phyloP scores from a whole-genome alignment of 257 asterid species.

The Cordia subcordata region DNA sequence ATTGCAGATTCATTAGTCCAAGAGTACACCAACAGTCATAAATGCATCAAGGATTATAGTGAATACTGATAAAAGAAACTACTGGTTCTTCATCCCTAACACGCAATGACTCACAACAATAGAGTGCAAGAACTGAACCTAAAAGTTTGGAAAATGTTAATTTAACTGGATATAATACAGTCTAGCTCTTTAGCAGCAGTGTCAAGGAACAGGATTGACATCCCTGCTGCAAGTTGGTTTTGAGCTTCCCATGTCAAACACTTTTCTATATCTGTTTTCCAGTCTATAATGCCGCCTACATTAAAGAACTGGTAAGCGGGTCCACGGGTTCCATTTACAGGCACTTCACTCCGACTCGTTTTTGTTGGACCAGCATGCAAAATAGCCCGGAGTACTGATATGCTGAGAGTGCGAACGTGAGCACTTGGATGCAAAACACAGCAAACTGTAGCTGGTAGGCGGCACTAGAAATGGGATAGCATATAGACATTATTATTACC shows the following conservation, averaged over 20 bases:
- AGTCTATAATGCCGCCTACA: slow-evolving; percentile 42
- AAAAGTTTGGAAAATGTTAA: too few relatives aligned
- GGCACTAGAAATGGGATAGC: slow-evolving; percentile 55
- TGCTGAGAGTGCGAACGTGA: slow-evolving; percentile 96
- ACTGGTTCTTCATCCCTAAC: too few relatives aligned
- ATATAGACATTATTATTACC: slow-evolving; percentile 11
- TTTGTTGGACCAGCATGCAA: slow-evolving; percentile 48
- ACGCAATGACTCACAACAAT: too few relatives aligned
- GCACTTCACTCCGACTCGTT: slow-evolving; percentile 33
- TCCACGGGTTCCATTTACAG: slow-evolving; percentile 29
- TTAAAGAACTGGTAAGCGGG: slow-evolving; percentile 54
- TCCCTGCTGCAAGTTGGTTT: slow-evolving; percentile 73
- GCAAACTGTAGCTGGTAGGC: slow-evolving; percentile 84
- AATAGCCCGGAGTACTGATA: slow-evolving; percentile 86
- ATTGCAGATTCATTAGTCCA: too few relatives aligned
- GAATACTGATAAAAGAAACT: too few relatives aligned
- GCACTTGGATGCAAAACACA: slow-evolving; percentile 95
- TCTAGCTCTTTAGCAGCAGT: slow-evolving; percentile 89
- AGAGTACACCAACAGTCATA: too few relatives aligned
- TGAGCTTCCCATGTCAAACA: slow-evolving; percentile 95
- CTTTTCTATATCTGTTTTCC: slow-evolving; percentile 75
- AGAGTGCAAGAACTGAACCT: too few relatives aligned
- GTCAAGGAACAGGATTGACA: slow-evolving; percentile 58
- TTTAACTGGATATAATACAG: slow-evolving; percentile 20
- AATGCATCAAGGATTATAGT: too few relatives aligned